Evolutionary conservation across 441 rosid genomes (phyloP).

Genomic region (Syzygium malaccense): DNA sequence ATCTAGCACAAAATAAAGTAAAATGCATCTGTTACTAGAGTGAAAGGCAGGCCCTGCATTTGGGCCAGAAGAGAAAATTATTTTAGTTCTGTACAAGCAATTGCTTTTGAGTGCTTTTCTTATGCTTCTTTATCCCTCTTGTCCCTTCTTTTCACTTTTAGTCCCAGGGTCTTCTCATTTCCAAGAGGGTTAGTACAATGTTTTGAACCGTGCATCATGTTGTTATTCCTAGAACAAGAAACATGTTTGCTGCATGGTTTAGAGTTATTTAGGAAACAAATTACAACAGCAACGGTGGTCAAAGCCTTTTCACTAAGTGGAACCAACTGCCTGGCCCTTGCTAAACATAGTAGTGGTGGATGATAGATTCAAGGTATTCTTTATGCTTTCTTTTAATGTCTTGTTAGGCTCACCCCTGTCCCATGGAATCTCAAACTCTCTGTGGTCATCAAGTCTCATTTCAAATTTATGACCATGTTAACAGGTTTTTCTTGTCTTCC

Average conservation of each 20-base stretch:
- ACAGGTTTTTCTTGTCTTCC: background rate
- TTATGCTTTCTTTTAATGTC: background rate
- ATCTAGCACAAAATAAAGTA: background rate
- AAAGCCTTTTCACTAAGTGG: background rate
- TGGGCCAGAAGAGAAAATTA: background rate
- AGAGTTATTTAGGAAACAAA: background rate
- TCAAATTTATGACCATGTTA: background rate
- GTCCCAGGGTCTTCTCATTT: background rate
- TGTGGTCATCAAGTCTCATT: background rate
- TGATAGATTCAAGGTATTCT: background rate
- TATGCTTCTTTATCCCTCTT: background rate
- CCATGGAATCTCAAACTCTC: background rate
- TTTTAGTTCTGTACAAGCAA: background rate
- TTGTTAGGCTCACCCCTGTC: background rate
- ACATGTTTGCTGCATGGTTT: background rate
- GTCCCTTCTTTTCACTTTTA: background rate
- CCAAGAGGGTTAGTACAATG: background rate
- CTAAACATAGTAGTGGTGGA: background rate
- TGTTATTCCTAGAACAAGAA: background rate
- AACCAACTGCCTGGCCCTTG: background rate
- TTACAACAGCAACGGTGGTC: background rate
- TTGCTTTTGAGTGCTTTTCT: conserved; percentile 16
- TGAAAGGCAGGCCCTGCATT: background rate
- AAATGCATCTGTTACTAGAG: background rate
- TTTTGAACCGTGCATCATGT: background rate